Base-by-base conservation (phyloP, 2,329 filamentous ascomycete genomes). In the Bipolaris gigantea region DNA sequence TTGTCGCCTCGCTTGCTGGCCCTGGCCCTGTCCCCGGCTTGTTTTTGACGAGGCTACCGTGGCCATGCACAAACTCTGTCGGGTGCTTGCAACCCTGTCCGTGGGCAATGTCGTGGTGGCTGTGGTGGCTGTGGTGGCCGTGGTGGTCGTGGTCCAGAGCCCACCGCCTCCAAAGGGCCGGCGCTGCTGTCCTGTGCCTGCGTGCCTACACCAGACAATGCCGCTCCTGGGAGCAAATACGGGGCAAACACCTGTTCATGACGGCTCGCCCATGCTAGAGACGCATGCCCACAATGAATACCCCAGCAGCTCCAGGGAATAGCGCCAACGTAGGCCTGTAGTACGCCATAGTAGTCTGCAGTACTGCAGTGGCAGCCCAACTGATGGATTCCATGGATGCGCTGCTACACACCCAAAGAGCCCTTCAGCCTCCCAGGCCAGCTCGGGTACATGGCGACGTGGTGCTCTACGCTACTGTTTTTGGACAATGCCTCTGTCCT, bases 191-290 rank as follows among this genome's bases (percentile, higher is more conserved):
- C 35, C 19, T n/a, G 48, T 10, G 39, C 35, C 19, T 38, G 25
- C 32, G 39, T 38, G 25, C 32, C 23, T 44, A 30, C 43, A 44
- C 18, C 50, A 41, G 45, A 53, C 53, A 48, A 23, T 25, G 32
- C 19, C 33, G 39, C 36, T 34, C 16, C n/a, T 35, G 38, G 35
- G 27, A 35, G 23, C 45, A 38, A 48, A 34, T 49, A 53, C 49
- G 51, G 50, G 46, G 41, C 51, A 57, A 53, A 50, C 55, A 48
- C 46, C 46, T 44, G 51, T 57, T 57, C 45, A 21, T 43, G 10
- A 33, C 38, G 32, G 36, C 36, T 40, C 34, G 32, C 41, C 23
- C 54, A 46, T 45, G 21, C 50, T 53, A 49, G 54, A 53, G 50
- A 21, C 23, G 54, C 54, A 41, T 48, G 35, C 41, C 41, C 42